Conservation (phyloP, 2,329 filamentous ascomycete species). For the Dactylonectria macrodidyma region DNA sequence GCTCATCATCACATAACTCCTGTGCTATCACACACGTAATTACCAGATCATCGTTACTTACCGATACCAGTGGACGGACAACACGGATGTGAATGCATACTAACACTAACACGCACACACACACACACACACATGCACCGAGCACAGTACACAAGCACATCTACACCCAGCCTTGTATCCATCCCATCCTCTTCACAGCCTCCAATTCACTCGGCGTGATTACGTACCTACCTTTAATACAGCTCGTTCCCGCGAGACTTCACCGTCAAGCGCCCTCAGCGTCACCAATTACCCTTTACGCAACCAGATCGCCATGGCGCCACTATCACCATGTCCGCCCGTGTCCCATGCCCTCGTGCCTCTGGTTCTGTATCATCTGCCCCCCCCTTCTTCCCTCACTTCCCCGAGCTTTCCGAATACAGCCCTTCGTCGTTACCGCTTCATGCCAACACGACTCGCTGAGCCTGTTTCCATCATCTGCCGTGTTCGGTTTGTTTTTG, state of each 20-base stretch:
- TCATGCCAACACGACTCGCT: background rate
- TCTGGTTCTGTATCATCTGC: background rate
- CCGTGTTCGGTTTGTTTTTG: background rate
- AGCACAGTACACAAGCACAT: background rate
- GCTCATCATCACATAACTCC: background rate
- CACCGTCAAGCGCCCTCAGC: background rate
- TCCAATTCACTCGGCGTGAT: background rate
- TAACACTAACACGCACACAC: background rate
- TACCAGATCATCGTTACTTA: constrained; percentile 5
- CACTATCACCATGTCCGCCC: background rate
- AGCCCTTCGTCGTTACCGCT: background rate
- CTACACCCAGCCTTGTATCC: background rate
- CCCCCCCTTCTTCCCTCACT: background rate
- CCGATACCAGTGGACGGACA: background rate
- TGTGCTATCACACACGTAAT: background rate
- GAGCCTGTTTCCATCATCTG: background rate
- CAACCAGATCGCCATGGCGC: background rate
- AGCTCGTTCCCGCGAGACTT: background rate
- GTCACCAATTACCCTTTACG: background rate
- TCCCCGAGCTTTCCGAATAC: constrained; percentile 5
- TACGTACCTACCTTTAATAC: background rate
- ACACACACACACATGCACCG: background rate
- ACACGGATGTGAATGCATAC: background rate
- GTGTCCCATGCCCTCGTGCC: background rate
- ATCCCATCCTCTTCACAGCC: background rate